Conservation (phyloP, 352 stramenopile species). For the Globisporangium orthogonon region DNA sequence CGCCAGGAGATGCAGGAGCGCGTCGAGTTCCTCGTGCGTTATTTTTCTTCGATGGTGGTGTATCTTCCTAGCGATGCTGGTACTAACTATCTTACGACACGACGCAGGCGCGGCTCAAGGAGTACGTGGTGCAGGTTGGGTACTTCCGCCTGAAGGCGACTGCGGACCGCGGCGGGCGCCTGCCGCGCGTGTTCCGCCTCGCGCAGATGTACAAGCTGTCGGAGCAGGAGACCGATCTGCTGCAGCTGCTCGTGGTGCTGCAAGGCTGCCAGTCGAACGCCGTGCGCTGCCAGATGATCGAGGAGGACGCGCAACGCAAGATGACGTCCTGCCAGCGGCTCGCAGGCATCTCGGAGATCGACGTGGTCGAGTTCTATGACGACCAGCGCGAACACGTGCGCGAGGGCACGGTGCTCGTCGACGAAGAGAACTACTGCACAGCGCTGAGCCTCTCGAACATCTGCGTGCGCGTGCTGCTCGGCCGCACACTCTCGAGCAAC, state of each 20-base stretch:
- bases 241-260: conserved; percentile 78
- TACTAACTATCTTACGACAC: not conserved
- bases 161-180: conserved; percentile 20
- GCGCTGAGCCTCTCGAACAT: conserved; percentile 77
- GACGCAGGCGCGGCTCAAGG: conserved; percentile 29
- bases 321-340: conserved; percentile 73
- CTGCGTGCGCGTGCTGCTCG: conserved; percentile 71
- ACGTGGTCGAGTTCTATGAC: conserved; percentile 82
- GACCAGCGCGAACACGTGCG: conserved; percentile 83
- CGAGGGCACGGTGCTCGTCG: conserved; percentile 79
- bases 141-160: conserved; percentile 45
- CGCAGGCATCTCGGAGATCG: conserved; percentile 78
- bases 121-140: conserved; percentile 53
- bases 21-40: conserved; percentile 48
- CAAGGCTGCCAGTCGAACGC: conserved; percentile 83
- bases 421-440: conserved; percentile 79
- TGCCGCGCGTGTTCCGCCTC: conserved; percentile 68
- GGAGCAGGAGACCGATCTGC: conserved; percentile 61
- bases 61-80: too few species aligned
- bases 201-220: conserved; percentile 71
- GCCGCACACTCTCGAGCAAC: conserved; percentile 67
- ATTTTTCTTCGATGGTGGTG: too few species aligned
- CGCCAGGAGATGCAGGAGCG: conserved; percentile 75
- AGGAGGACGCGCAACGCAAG: conserved; percentile 72
- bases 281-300: conserved; percentile 79